These are phyloP conservation scores for Lasiodiplodia sp. DNA, from an alignment of 2,329 filamentous ascomycete species.

Conservation along the genomic window DNA sequence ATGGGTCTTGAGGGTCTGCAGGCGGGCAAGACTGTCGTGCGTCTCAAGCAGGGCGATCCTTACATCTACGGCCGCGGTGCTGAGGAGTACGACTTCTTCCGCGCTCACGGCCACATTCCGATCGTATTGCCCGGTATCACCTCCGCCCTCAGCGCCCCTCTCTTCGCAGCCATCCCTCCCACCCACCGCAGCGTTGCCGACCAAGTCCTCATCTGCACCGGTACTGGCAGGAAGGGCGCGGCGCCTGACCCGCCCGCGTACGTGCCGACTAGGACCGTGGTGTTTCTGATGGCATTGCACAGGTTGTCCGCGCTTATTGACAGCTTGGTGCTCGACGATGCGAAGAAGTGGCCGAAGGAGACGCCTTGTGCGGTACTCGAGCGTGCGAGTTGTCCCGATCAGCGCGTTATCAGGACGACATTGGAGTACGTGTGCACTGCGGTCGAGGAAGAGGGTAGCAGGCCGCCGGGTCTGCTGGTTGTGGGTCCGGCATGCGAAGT, in stretches of 20 bases:
- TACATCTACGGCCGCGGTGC: constrained; percentile 96
- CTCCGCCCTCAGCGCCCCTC: constrained; percentile 81
- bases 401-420: constrained; percentile 89
- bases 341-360: constrained; percentile 69
- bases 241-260: constrained; percentile 83
- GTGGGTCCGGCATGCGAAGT: constrained; percentile 85
- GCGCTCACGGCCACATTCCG: constrained; percentile 71
- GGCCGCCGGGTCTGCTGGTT: constrained; percentile 87
- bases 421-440: constrained; percentile 79
- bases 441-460: constrained; percentile 85
- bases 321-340: constrained; percentile 60
- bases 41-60: constrained; percentile 95
- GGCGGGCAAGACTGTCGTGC: constrained; percentile 79
- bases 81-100: constrained; percentile 89
- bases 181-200: constrained; percentile 92
- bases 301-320: constrained; percentile 76
- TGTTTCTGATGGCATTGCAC: constrained; percentile 96
- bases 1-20: constrained; percentile 75
- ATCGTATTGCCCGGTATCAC: constrained; percentile 89
- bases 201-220: constrained; percentile 94
- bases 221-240: constrained; percentile 89
- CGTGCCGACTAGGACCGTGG: constrained; percentile 78
- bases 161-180: constrained; percentile 86
- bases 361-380: constrained; percentile 94
- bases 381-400: constrained; percentile 90